Percentiles rank a stretch among this genome's conserved stretches.
Evolutionary conservation across 2,329 filamentous ascomycete species (phyloP).

Genomic region (Xylaria multiplex): DNA sequence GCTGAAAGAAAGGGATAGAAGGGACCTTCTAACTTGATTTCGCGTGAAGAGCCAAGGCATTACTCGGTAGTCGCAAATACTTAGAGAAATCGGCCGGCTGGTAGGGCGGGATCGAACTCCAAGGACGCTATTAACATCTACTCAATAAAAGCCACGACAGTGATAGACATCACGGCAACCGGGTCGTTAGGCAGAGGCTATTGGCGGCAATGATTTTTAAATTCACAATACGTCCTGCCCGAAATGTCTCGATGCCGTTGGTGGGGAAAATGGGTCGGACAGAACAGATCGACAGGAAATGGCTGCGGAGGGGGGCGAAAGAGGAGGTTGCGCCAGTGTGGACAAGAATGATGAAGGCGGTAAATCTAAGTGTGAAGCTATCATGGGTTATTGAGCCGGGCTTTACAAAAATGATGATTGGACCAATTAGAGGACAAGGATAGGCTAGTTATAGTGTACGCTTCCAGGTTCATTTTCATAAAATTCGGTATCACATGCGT

Average conservation of each 20-base stretch:
- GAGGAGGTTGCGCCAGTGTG: slow-evolving; percentile 33
- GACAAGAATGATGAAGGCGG: slow-evolving; percentile 22
- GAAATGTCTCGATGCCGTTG: slow-evolving; percentile 56
- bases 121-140: neutral
- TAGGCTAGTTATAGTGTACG: neutral
- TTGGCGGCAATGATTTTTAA: neutral
- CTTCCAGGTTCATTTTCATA: no score
- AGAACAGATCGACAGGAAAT: slow-evolving; percentile 53
- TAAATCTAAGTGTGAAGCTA: slow-evolving; percentile 59
- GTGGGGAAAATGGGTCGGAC: slow-evolving; percentile 53
- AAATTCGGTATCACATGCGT: neutral
- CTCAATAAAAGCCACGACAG: no score
- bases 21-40: slow-evolving; percentile 58
- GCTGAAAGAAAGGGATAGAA: slow-evolving; percentile 48
- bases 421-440: neutral
- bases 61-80: slow-evolving; percentile 58
- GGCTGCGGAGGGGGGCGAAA: slow-evolving; percentile 64
- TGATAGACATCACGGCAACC: neutral
- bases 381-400: slow-evolving; percentile 70
- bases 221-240: slow-evolving; percentile 50
- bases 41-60: slow-evolving; percentile 58
- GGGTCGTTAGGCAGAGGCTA: neutral
- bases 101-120: neutral
- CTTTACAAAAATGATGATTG: slow-evolving; percentile 65
- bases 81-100: neutral